Evolutionary conservation across 1,284 basidiomycete genomes (phyloP).

Genomic region (Irpex lacteus): DNA sequence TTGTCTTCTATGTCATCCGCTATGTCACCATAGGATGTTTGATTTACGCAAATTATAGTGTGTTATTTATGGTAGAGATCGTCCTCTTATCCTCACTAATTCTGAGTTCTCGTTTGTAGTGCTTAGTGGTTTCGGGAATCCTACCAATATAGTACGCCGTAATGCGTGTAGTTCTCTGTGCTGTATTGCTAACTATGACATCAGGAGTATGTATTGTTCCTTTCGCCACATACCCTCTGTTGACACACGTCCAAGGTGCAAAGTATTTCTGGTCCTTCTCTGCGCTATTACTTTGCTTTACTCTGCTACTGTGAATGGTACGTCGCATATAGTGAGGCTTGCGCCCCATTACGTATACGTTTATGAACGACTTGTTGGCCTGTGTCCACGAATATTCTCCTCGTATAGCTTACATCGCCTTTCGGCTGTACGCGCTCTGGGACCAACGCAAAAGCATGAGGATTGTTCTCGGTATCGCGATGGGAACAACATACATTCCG

Average conservation of each 20-base stretch:
- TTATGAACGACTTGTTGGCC: not conserved
- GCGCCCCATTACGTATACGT: not conserved
- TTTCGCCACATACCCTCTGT: no score
- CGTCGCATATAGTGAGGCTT: not conserved
- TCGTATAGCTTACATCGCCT: not conserved
- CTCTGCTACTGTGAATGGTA: no score
- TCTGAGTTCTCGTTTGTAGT: not conserved
- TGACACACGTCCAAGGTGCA: no score
- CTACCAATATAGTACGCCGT: not conserved
- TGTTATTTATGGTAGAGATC: not conserved
- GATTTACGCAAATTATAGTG: not conserved
- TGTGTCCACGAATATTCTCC: not conserved
- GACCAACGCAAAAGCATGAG: not conserved
- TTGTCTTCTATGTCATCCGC: not conserved
- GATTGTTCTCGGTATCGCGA: not conserved
- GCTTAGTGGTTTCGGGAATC: not conserved
- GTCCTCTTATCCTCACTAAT: not conserved
- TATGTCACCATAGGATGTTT: not conserved
- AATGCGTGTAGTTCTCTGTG: no score
- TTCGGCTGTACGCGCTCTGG: not conserved
- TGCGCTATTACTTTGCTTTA: no score
- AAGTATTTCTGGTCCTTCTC: no score
- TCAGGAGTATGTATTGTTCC: no score
- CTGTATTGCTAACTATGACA: no score
- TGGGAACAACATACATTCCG: not conserved